Conservation (phyloP, 139 green algal genomes). For the Trebouxia sp. region DNA sequence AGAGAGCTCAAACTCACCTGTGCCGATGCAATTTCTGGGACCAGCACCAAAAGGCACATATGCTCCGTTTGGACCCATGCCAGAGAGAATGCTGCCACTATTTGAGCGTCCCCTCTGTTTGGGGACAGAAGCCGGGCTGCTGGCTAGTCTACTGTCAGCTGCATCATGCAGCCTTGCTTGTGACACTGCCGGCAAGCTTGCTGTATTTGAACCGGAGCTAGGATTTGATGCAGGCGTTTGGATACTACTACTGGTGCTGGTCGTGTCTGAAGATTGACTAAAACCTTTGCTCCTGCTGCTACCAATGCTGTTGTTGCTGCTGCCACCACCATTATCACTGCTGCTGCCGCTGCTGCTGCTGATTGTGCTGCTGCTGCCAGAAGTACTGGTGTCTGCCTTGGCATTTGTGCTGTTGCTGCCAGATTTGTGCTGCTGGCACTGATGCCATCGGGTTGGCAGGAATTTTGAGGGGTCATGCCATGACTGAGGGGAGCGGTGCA, state of each 20-base stretch:
- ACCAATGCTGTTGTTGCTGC: neutral
- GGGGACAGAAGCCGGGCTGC: neutral
- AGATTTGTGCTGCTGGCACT: constrained; percentile 36
- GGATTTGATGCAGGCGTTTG: neutral
- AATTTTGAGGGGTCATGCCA: constrained; percentile 59
- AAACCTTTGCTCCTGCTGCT: neutral
- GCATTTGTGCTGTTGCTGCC: neutral
- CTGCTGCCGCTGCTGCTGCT: neutral
- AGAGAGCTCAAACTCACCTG: no score
- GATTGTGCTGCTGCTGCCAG: neutral
- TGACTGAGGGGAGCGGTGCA: constrained; percentile 69
- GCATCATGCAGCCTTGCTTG: neutral
- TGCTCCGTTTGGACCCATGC: constrained; percentile 64
- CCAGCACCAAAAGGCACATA: constrained; percentile 81
- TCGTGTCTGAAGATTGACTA: neutral
- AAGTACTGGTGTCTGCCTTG: neutral
- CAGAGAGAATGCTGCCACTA: constrained; percentile 29
- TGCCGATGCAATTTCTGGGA: constrained; percentile 85
- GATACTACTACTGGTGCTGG: neutral
- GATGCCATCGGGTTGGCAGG: constrained; percentile 69
- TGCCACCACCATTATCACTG: neutral
- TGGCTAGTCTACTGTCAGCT: neutral
- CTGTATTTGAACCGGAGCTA: no score
- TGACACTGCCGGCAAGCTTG: no score
- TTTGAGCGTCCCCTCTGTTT: neutral